Base-by-base conservation (phyloP, 306 rosid genomes). In the Quillaja saponaria region DNA sequence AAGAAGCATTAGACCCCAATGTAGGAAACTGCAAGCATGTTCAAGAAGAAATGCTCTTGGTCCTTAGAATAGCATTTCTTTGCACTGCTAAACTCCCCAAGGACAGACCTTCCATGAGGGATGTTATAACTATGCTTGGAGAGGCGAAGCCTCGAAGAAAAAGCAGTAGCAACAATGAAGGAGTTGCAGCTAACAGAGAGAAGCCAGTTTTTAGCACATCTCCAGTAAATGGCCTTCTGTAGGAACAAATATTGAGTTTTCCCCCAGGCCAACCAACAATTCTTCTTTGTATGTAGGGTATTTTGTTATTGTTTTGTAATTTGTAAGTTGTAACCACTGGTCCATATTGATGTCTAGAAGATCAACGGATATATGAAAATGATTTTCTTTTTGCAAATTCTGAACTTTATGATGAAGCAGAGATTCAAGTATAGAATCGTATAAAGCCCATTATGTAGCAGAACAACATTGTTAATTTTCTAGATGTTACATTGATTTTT, bases 91-190 rank as follows among this genome's bases (percentile, higher is more conserved):
- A 83, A 80, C 84, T 74, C 52, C 96, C 99, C 0, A 89, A 82
- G 70, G 99, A 89, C 41, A 89, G 97, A 60, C 99, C 97, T 6
- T 79, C 87, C 74, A 94, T 94, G 99, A 94, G 86, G 75, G 97
- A 94, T 74, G 95, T 89, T 44, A 80, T 81, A 58, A 87, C 86
- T 69, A 94, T 94, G 95, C 96, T 94, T 62, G 97, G 75, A 74
- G 99, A 89, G 79, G 99, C 97, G 66, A 89, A 83, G 65, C 99
- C 99, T n/a, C 37, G 97, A 16, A 76, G 97, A 53, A 94, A 94
- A 76, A 81, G 91, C 78, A 80, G 80, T 38, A 69, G 90, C 80
- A 81, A 71, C 71, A 74, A 68, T 38, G 72, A 84, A 46, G 64
- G 78, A 15, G 16, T 54, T 21, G 67, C 68, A 49, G 49, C 74